Evolutionary conservation across 306 rosid species (phyloP).

Genomic region (Gynostemma pentaphyllum): DNA sequence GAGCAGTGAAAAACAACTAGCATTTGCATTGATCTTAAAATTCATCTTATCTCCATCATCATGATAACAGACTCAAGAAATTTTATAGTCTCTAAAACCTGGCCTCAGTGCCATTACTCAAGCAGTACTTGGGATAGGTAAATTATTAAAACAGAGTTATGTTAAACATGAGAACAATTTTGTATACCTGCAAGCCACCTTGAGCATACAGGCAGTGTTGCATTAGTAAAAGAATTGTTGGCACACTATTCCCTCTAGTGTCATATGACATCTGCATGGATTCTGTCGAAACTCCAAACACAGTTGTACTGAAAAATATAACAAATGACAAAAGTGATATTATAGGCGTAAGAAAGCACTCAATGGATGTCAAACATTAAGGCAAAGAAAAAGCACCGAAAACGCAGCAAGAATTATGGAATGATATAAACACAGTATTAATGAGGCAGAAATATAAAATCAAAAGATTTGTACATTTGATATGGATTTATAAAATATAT

Average conservation of each 20-base stretch:
- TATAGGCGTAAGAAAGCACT: not conserved
- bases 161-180: constrained; percentile 4
- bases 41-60: not conserved
- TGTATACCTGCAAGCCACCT: constrained; percentile 74
- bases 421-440: not conserved
- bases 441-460: not conserved
- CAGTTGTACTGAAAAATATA: constrained; percentile 52
- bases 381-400: not conserved
- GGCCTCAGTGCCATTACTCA: not conserved
- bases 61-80: not conserved
- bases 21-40: not conserved
- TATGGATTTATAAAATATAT: not conserved
- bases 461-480: not conserved
- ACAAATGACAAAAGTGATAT: constrained; percentile 5
- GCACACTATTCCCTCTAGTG: constrained; percentile 87
- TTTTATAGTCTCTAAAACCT: not conserved
- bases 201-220: constrained; percentile 61
- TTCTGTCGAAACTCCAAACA: constrained; percentile 89
- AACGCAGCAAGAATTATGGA: not conserved
- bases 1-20: not conserved
- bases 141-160: constrained; percentile 3
- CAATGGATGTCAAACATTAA: not conserved
- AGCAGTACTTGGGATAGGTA: not conserved
- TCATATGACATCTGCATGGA: constrained; percentile 88
- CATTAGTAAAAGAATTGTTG: constrained; percentile 80